Evolutionary conservation across 176 grass and related monocot species (phyloP), one percentile per base, ranked within the genome.

Genomic region (Thinopyrum elongatum): DNA sequence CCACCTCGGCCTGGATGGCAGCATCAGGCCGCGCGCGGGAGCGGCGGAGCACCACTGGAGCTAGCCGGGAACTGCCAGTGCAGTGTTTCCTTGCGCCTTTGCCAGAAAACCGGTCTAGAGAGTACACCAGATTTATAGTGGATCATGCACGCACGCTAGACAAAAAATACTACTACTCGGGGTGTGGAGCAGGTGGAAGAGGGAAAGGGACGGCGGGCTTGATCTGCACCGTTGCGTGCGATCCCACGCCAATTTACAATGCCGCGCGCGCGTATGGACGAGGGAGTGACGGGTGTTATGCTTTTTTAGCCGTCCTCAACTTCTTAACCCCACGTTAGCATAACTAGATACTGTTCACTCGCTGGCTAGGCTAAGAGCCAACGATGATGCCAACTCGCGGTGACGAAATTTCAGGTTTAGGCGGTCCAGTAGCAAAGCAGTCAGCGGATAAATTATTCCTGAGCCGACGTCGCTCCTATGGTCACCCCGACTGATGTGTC

Each of bases 1-100:
- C 65, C 64, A 90, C 88, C 88, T 90, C 14, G 64, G 29, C 73
- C 73, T 72, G 73, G 88, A 83, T 8, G 73, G 88, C 79, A 65
- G 79, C 88, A 86, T 90, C 57, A 44, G 49, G 46, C 55, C 19
- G 42, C 55, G 17, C 74, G 17, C 59, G 25, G 27, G 28, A 25
- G 41, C 7, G 16, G 34, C 46, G 47, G 57, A 31, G 55, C 29
- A 8, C 9, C 74, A 31, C 55, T 2, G 49, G 49, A 53, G 49
- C 16, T 19, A 6, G 5, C 49, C 49, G 47, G 46, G n/a, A 26
- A 17, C 3, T 14, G n/a, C 3, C 28, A 17, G 16, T 1, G 74
- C 4, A 25, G 30, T 69, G 16, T 9, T 59, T 12, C 7, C 14
- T 10, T 10, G 3, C 19, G 4, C 74, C 31, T 23, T 39, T 64